Conservation (phyloP, 805 yeast genomes). For the Candida odintsovae region DNA sequence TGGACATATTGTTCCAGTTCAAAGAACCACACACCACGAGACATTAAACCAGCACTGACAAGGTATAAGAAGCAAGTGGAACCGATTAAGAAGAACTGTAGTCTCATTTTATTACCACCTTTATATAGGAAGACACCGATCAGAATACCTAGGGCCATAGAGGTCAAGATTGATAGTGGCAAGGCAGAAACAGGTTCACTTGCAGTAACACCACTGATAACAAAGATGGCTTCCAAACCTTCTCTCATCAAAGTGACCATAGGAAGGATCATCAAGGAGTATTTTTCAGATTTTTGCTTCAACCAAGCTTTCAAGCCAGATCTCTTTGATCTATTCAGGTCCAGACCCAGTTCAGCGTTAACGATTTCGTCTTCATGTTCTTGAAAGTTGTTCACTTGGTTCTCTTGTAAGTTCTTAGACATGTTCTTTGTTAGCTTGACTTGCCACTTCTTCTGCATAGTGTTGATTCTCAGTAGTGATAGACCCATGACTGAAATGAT, state of each 20-base stretch:
- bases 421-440: slow-evolving; percentile 65
- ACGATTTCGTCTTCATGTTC: slow-evolving; percentile 14
- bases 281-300: slow-evolving; percentile 35
- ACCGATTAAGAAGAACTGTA: slow-evolving; percentile 66
- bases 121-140: slow-evolving; percentile 67
- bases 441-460: slow-evolving; percentile 80
- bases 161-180: slow-evolving; percentile 58
- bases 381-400: slow-evolving; percentile 11
- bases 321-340: neutral
- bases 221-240: slow-evolving; percentile 89
- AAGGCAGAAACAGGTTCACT: slow-evolving; percentile 62
- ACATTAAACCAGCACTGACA: slow-evolving; percentile 83
- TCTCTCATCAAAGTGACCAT: slow-evolving; percentile 83
- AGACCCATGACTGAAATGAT: slow-evolving; percentile 86
- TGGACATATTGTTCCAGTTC: slow-evolving; percentile 74
- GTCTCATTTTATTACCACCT: slow-evolving; percentile 73
- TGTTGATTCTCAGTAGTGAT: slow-evolving; percentile 73
- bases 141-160: slow-evolving; percentile 51
- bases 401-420: slow-evolving; percentile 18
- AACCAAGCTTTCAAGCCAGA: slow-evolving; percentile 10
- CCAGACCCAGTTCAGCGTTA: slow-evolving; percentile 12
- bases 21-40: slow-evolving; percentile 87
- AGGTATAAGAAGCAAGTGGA: slow-evolving; percentile 80
- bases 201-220: slow-evolving; percentile 83
- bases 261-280: slow-evolving; percentile 73